A percentile compares a stretch with the other conserved stretches of the same genome.
These are phyloP conservation scores for Protomyces inundatus DNA, from an alignment of 1,139 yeast species.

Conservation along the genomic window DNA sequence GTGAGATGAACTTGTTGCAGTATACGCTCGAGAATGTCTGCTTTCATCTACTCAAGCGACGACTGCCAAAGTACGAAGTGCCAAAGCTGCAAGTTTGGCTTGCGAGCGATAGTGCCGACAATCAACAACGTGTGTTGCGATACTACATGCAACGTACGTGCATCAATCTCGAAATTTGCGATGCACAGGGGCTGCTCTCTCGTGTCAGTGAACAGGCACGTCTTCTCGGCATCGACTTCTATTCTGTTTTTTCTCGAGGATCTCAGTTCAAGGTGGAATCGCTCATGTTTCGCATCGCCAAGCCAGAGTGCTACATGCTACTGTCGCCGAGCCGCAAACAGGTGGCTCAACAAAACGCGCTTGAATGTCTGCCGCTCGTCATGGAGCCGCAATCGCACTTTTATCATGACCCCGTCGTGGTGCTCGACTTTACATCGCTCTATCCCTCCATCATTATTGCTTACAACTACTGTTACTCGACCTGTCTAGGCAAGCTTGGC, in stretches of 20 bases:
- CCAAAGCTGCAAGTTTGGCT: constrained; percentile 54
- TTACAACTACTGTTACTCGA: constrained; percentile 84
- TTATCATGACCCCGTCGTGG: constrained; percentile 83
- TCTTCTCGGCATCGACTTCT: constrained; percentile 80
- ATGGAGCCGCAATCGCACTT: constrained; percentile 86
- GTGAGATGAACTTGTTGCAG: constrained; percentile 57
- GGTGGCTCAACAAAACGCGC: constrained; percentile 77
- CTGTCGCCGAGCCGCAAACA: constrained; percentile 76
- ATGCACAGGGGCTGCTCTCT: constrained; percentile 60
- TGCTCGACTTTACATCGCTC: constrained; percentile 84
- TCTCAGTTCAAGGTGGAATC: constrained; percentile 94
- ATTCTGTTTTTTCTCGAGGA: constrained; percentile 81
- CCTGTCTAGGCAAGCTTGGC: constrained; percentile 68
- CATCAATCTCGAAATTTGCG: constrained; percentile 50
- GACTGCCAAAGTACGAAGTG: constrained; percentile 59
- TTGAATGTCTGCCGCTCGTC: constrained; percentile 82
- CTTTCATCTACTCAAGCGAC: constrained; percentile 58
- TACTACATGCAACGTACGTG: constrained; percentile 53
- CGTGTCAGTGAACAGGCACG: constrained; percentile 80
- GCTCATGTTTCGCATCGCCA: constrained; percentile 64
- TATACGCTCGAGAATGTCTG: constrained; percentile 76
- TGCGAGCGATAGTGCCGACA: constrained; percentile 32
- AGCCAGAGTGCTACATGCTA: constrained; percentile 64
- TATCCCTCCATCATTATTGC: constrained; percentile 93
- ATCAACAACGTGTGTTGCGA: constrained; percentile 43